Evolutionary conservation across 257 asterid genomes (phyloP).

Genomic region (Plantago major): DNA sequence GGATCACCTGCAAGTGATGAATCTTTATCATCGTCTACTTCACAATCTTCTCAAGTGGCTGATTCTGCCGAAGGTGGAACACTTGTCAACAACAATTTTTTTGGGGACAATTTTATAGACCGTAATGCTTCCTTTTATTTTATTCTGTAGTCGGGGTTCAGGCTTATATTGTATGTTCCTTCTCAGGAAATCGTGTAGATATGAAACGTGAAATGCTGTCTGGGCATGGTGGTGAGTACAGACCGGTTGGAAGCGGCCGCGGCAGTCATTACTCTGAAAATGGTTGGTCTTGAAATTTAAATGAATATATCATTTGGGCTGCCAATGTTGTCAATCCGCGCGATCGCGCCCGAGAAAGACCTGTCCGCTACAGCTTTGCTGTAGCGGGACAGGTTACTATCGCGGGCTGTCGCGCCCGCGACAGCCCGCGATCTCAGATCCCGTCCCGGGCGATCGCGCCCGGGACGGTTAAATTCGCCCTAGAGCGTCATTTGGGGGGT

Average conservation of each 20-base stretch:
- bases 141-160: neutral
- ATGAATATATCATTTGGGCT: conserved; percentile 3
- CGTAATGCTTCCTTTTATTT: neutral
- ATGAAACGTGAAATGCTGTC: conserved; percentile 35
- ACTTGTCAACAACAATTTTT: conserved; percentile 11
- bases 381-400: too few species aligned
- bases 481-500: too few species aligned
- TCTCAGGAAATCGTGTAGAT: conserved; percentile 52
- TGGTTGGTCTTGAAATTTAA: conserved; percentile 44
- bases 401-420: too few species aligned
- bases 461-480: too few species aligned
- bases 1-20: conserved; percentile 66
- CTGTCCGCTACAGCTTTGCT: too few species aligned
- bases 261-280: conserved; percentile 55
- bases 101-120: conserved; percentile 5
- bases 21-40: conserved; percentile 55
- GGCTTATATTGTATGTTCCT: conserved; percentile 9
- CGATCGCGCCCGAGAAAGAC: too few species aligned
- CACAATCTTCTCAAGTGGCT: conserved; percentile 47
- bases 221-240: conserved; percentile 51
- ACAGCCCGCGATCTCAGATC: too few species aligned
- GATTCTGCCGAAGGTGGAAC: conserved; percentile 63
- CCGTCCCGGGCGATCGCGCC: too few species aligned
- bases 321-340: too few species aligned
- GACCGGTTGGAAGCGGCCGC: conserved; percentile 48